Evolutionary conservation across 257 asterid species (phyloP).

Genomic region (Plantago major): DNA sequence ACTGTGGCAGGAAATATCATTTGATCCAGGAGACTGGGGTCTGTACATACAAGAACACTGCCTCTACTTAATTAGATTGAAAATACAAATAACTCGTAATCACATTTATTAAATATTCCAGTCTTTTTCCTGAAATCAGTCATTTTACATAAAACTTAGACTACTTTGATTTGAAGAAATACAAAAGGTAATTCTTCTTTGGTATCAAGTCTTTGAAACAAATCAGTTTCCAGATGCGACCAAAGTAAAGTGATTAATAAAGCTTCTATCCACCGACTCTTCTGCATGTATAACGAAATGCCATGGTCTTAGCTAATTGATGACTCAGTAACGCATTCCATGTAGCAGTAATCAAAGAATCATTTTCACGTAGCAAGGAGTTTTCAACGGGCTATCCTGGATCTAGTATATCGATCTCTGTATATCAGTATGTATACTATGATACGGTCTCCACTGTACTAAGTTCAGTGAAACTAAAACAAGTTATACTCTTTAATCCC

Average conservation of each 20-base stretch:
- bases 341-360: background rate
- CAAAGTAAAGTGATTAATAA: background rate
- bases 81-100: no score
- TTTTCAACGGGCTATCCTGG: background rate
- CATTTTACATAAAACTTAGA: no score
- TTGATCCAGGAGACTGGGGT: no score
- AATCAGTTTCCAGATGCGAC: background rate
- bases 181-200: no score
- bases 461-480: background rate
- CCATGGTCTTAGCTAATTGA: background rate
- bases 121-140: no score
- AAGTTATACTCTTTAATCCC: background rate
- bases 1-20: no score
- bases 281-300: constrained; percentile 10
- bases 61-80: no score
- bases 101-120: no score
- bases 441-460: background rate
- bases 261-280: background rate
- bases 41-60: no score
- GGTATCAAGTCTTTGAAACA: background rate
- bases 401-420: background rate
- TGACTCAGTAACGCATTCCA: background rate
- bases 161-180: no score
- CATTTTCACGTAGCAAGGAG: background rate
- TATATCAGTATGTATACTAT: background rate